Base-by-base conservation (phyloP, 139 green algal genomes). In the Medakamo hakoo region DNA sequence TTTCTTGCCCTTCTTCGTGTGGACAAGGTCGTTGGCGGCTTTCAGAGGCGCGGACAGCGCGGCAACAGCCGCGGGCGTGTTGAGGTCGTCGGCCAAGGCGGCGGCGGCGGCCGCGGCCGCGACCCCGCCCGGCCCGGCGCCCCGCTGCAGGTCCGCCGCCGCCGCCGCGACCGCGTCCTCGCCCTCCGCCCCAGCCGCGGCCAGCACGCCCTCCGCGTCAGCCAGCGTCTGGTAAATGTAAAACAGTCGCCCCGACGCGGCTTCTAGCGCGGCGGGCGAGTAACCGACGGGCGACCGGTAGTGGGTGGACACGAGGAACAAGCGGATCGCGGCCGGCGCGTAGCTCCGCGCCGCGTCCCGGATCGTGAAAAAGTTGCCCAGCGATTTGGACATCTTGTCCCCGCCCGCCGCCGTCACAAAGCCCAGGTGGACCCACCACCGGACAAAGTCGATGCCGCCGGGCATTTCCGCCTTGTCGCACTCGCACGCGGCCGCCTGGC, bases 331-430 rank as follows among this genome's bases (percentile, higher is more conserved):
- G 30, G 89, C 40, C 0, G 89, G 70, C 68, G 94, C 83, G 70
- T 96, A 95, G 49, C 72, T 32, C 40, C 78, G 40, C 27, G 90
- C 32, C 25, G 94, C 85, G 32, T 96, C 76, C 30, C 89, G 66
- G 63, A 98, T 98, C 31, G 90, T 98, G 80, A 97, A 96, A 74
- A 98, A 98, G 79, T 98, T 98, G 48, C 92, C 92, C 14, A 98
- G 66, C 2, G 71, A 87, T 81, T 98, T 98, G 60, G 72, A 87
- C 92, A 98, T 98, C 80, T 98, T 98, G 72, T 96, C 90, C n/a
- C n/a, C n/a, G 62, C 73, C 82, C 69, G 96, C 86, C 30, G 98
- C 82, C 22, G 74, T 74, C 23, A 78, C 72, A 72, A 78, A 78
- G 59, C 72, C 67, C 64, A 62, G 25, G 24, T 61, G 25, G 57